A percentile compares a stretch with the other conserved stretches of the same genome.
These are phyloP conservation scores for Aspergillus asperescens DNA, from an alignment of 495 filamentous ascomycete species.

Conservation along the genomic window DNA sequence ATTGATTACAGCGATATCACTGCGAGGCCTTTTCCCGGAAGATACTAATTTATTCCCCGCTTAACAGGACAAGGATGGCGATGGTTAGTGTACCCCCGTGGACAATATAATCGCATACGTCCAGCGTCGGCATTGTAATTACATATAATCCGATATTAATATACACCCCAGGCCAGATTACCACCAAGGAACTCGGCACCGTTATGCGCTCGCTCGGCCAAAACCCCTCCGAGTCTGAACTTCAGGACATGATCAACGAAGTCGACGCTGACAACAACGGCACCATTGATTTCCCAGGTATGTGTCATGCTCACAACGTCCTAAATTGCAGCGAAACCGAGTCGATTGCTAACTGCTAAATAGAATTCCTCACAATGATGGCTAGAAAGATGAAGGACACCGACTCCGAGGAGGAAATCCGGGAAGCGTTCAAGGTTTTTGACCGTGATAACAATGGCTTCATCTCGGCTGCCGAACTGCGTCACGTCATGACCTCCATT, in stretches of 20 bases:
- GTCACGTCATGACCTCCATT: constrained; percentile 99
- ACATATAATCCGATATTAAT: constrained; percentile 1
- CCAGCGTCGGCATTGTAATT: not conserved
- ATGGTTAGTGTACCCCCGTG: constrained; percentile 75
- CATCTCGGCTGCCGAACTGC: constrained; percentile 95
- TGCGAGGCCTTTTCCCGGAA: not conserved
- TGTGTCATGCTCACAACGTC: constrained; percentile 13
- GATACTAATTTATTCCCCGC: constrained; percentile 20
- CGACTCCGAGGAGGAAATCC: constrained; percentile 98
- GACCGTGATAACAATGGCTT: constrained; percentile 99
- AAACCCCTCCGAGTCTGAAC: constrained; percentile 96
- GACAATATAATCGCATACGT: not conserved
- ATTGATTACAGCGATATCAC: not conserved
- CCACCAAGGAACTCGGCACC: constrained; percentile 97
- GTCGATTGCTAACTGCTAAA: constrained; percentile 13
- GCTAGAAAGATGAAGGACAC: constrained; percentile 99
- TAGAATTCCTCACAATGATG: constrained; percentile 99
- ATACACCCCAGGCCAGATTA: constrained; percentile 77
- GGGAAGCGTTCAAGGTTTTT: constrained; percentile 93
- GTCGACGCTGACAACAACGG: constrained; percentile 99
- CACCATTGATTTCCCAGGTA: constrained; percentile 98
- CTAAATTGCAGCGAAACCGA: not conserved
- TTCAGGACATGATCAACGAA: constrained; percentile 99
- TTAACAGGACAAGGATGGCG: constrained; percentile 95
- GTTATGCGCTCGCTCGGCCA: constrained; percentile 99